These are phyloP conservation scores for Starmerella floris DNA, from an alignment of 805 yeast genomes.

Conservation along the genomic window DNA sequence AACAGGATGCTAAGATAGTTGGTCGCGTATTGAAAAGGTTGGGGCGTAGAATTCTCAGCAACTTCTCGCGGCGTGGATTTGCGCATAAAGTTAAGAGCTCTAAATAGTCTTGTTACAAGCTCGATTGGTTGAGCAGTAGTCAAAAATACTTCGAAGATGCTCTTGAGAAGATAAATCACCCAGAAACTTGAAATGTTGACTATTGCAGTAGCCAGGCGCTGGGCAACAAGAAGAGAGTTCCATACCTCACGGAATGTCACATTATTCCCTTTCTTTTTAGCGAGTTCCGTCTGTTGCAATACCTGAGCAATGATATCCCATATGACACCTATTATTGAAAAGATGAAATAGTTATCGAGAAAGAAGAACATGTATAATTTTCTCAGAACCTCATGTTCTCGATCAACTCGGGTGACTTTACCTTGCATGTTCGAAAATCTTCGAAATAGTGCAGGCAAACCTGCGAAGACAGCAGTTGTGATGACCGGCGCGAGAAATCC, in stretches of 20 bases:
- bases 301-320: conserved; percentile 29
- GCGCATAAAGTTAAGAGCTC: conserved; percentile 5
- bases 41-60: conserved; percentile 26
- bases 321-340: conserved; percentile 30
- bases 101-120: conserved; percentile 20
- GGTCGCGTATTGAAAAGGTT: conserved; percentile 26
- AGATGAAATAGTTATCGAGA: conserved; percentile 29
- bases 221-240: conserved; percentile 22
- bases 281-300: conserved; percentile 17
- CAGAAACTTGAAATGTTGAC: conserved; percentile 31
- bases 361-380: conserved; percentile 30
- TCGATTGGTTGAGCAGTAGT: conserved; percentile 25
- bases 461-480: conserved; percentile 26
- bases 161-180: conserved; percentile 30
- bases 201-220: conserved; percentile 28
- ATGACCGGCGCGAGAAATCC: conserved; percentile 30
- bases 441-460: conserved; percentile 29
- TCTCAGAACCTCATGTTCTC: conserved; percentile 29
- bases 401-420: conserved; percentile 26
- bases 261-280: conserved; percentile 5
- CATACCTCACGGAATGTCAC: conserved; percentile 23
- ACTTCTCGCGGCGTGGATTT: conserved; percentile 26
- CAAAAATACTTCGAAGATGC: conserved; percentile 24
- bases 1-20: conserved; percentile 27
- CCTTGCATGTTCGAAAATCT: conserved; percentile 30